Conservation (phyloP, 2,329 filamentous ascomycete genomes). For the Pyrenophora tritici-repentis region DNA sequence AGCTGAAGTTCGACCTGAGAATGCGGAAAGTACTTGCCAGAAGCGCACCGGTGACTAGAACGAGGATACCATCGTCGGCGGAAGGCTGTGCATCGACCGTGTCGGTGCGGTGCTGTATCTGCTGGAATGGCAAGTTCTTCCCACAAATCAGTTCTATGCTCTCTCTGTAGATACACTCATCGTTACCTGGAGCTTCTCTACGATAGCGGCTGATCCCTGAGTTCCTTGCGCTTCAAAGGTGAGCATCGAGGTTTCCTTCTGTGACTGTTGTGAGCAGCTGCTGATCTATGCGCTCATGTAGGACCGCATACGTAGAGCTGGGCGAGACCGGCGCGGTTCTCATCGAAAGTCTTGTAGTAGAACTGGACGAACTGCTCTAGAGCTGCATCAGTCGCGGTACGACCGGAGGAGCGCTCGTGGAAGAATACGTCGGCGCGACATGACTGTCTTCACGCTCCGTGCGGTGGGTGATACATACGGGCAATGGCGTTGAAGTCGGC, state of each 20-base stretch:
- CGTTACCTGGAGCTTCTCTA: constrained; percentile 80
- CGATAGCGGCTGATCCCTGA: constrained; percentile 68
- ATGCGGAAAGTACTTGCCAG: constrained; percentile 62
- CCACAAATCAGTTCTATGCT: constrained; percentile 21
- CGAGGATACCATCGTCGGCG: constrained; percentile 70
- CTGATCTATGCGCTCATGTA: background rate
- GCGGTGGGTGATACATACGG: constrained; percentile 11
- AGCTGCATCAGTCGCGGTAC: constrained; percentile 20
- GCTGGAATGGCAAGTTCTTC: constrained; percentile 77
- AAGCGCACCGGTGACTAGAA: constrained; percentile 86
- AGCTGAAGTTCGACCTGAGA: constrained; percentile 3
- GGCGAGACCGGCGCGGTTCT: constrained; percentile 66
- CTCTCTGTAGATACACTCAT: background rate
- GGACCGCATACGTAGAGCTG: constrained; percentile 75
- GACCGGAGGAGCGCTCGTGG: background rate
- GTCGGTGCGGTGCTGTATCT: constrained; percentile 76
- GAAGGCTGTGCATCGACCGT: constrained; percentile 86
- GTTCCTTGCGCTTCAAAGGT: constrained; percentile 80
- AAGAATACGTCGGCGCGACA: background rate
- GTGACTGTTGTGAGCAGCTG: constrained; percentile 6
- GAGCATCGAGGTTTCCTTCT: constrained; percentile 81
- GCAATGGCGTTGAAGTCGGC: constrained; percentile 21
- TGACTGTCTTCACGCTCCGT: background rate
- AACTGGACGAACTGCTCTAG: constrained; percentile 84
- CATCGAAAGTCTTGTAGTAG: constrained; percentile 90